Base-by-base conservation (phyloP, 768 basidiomycete genomes). In the Russula griseocarnosa region DNA sequence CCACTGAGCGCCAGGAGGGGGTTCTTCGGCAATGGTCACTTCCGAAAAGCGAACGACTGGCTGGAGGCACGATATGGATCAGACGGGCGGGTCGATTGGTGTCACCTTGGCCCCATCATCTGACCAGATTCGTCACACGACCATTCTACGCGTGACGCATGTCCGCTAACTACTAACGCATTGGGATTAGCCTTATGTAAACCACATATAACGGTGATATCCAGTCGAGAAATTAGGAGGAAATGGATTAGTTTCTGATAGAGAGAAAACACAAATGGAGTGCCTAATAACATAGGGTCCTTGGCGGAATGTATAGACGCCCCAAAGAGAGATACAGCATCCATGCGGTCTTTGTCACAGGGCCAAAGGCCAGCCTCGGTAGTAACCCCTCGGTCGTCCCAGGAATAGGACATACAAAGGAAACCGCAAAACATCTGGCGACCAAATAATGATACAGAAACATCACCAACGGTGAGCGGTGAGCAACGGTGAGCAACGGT, bases 21-120 rank as follows among this genome's bases (percentile, higher is more conserved):
- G 11, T 97, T 95, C 77, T 73, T 92, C 66, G 93, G 92, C 55
- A 95, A 94, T 73, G 85, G 84, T 55, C 95, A 97, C 76, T 98
- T 98, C 78, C 84, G 80, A 71, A 77, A 82, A 63, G 90, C 93
- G 49, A 96, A 97, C 71, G 82, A 87, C 60, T 98, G 95, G 95
- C 77, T 98, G 28, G 83, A 83, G 72, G 71, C 80, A 62, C 85
- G 84, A 69, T 95, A 97, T 70, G 94, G 94, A 7, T 69, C 77
- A 28, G 85, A 84, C 46, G 85, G 82, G 55, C 78, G 74, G 63
- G 86, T 93, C n/a, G 80, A 91, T 70, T 93, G 90, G 90, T 86
- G 86, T 70, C 77, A 74, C 54, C 75, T 82, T 54, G 76, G 73
- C 53, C 22, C 57, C 44, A 66, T 61, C 70, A 68, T 57, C 47